phyloP scores from a whole-genome alignment of 2,329 filamentous ascomycete species.

The Fusarium sp. region DNA sequence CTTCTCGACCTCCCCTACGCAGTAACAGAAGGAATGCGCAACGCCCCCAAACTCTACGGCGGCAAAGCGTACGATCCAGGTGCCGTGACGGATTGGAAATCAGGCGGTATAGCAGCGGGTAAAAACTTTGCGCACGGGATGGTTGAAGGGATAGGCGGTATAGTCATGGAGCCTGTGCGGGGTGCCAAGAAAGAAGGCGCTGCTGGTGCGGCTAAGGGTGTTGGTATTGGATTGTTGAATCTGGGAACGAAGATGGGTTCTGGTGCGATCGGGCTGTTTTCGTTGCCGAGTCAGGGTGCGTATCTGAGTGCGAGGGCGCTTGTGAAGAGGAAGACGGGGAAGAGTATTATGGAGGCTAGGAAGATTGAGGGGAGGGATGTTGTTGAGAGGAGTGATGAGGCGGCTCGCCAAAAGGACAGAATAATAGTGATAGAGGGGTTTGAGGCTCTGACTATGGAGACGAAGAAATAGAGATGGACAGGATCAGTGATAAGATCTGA shows the following conservation, averaged over 20 bases:
- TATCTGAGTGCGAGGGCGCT: conserved; percentile 4
- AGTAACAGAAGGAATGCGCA: conserved; percentile 30
- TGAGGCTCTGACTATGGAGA: accelerated
- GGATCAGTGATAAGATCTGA: background rate
- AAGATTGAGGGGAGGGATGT: background rate
- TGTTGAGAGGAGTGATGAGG: background rate
- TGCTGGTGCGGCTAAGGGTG: conserved; percentile 6
- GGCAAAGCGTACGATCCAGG: conserved; percentile 11
- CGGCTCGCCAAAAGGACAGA: accelerated
- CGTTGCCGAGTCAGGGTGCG: background rate
- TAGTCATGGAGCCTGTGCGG: conserved; percentile 13
- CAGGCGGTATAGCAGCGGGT: background rate
- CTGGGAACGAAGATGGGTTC: background rate
- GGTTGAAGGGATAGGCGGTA: conserved; percentile 6
- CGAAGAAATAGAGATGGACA: background rate
- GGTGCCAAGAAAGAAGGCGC: conserved; percentile 5
- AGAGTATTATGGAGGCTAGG: background rate
- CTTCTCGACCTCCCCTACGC: conserved; percentile 27
- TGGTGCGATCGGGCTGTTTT: background rate
- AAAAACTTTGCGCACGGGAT: conserved; percentile 23
- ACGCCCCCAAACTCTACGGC: conserved; percentile 24
- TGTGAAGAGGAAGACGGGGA: background rate
- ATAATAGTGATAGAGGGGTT: accelerated
- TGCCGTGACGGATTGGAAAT: conserved; percentile 12
- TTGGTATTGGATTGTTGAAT: conserved; percentile 10